Evolutionary conservation across 352 stramenopile species (phyloP).

Genomic region (Globisporangium rhizosaccharum): DNA sequence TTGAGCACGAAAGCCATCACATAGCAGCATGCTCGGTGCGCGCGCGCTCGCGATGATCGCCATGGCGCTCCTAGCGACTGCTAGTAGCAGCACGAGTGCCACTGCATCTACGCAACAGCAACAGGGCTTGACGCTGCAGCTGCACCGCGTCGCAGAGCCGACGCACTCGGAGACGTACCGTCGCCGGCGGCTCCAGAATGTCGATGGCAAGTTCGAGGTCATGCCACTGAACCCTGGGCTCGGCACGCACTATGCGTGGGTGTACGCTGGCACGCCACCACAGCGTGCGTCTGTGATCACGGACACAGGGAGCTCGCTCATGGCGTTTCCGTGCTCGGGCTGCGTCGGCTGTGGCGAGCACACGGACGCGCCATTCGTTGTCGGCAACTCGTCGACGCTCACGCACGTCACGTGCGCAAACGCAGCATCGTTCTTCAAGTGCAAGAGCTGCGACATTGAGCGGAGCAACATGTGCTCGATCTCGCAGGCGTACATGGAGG

Average conservation of each 20-base stretch:
- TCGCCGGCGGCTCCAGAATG: conserved; percentile 26
- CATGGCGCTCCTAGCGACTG: neutral
- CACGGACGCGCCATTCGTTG: conserved; percentile 66
- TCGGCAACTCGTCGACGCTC: conserved; percentile 58
- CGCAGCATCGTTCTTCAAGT: conserved; percentile 43
- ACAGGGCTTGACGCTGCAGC: conserved; percentile 28
- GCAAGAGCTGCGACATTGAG: conserved; percentile 33
- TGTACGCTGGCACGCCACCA: conserved; percentile 73
- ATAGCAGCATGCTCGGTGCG: too few species aligned
- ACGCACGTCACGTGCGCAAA: conserved; percentile 59
- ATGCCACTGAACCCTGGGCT: conserved; percentile 65
- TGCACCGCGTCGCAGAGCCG: conserved; percentile 26
- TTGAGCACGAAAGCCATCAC: too few species aligned
- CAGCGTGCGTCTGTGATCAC: conserved; percentile 80
- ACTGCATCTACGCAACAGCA: neutral
- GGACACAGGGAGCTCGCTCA: conserved; percentile 74
- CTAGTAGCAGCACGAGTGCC: neutral
- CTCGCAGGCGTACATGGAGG: conserved; percentile 80
- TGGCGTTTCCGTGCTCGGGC: conserved; percentile 77
- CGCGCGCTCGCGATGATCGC: neutral
- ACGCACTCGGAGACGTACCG: conserved; percentile 32
- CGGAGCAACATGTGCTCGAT: conserved; percentile 51
- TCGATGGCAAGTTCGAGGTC: conserved; percentile 38
- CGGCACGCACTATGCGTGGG: conserved; percentile 83
- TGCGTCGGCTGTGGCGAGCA: conserved; percentile 63